Conservation (phyloP, 352 stramenopile genomes). For the Thalassiosira hispida region DNA sequence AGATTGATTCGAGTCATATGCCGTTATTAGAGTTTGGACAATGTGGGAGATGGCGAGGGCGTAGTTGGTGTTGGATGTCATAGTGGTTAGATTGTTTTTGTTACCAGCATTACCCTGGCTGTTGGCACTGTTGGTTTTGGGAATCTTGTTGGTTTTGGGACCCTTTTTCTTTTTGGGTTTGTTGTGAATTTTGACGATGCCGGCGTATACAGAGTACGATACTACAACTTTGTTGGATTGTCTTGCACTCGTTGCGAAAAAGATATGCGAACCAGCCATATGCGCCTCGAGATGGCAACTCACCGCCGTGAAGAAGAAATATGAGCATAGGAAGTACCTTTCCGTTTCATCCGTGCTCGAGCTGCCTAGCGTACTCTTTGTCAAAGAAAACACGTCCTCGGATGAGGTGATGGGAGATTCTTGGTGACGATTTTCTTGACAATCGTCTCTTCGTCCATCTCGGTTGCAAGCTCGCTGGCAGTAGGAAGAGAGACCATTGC, state of each 20-base stretch:
- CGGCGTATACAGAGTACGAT: constrained; percentile 64
- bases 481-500: too few relatives aligned
- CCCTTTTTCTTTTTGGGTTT: constrained; percentile 35
- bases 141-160: background rate
- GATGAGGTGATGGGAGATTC: too few relatives aligned
- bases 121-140: constrained; percentile 31
- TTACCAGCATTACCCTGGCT: constrained; percentile 10
- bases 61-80: constrained; percentile 65
- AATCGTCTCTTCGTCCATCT: too few relatives aligned
- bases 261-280: constrained; percentile 59
- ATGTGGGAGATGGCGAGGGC: constrained; percentile 89
- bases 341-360: constrained; percentile 47
- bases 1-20: constrained; percentile 89
- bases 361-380: constrained; percentile 26
- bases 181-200: constrained; percentile 52
- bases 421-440: too few relatives aligned
- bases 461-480: too few relatives aligned
- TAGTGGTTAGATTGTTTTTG: constrained; percentile 22
- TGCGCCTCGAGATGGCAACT: constrained; percentile 58
- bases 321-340: constrained; percentile 59
- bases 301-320: constrained; percentile 76
- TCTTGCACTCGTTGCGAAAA: constrained; percentile 52
- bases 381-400: background rate
- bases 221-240: constrained; percentile 44
- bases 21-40: constrained; percentile 90